Percentiles rank a stretch among this genome's conserved stretches.
These are phyloP conservation scores for Penicillium expansum DNA, from an alignment of 2,329 filamentous ascomycete species.

Conservation along the genomic window DNA sequence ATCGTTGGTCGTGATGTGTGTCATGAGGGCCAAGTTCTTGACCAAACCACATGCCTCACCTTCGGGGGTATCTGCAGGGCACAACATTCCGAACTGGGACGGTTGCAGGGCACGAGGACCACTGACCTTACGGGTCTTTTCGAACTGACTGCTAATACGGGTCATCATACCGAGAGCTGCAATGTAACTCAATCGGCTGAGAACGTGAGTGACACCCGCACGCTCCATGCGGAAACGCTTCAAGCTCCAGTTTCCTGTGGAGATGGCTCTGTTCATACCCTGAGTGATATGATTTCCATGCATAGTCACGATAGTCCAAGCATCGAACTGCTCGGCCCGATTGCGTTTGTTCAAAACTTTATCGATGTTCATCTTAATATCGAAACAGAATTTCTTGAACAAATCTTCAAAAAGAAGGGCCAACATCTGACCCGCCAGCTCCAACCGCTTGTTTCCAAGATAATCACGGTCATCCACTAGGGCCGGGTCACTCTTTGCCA, in stretches of 20 bases:
- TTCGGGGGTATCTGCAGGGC: slow-evolving; percentile 95
- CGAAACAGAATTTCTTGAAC: slow-evolving; percentile 90
- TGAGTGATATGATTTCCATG: slow-evolving; percentile 84
- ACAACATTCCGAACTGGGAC: slow-evolving; percentile 98
- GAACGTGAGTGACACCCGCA: slow-evolving; percentile 91
- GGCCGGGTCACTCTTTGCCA: slow-evolving; percentile 85
- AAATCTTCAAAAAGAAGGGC: slow-evolving; percentile 94
- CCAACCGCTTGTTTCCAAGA: slow-evolving; percentile 93
- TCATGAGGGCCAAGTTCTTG: slow-evolving; percentile 98
- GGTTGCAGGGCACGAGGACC: slow-evolving; percentile 94
- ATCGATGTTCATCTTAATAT: slow-evolving; percentile 90
- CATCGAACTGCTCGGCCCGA: slow-evolving; percentile 82
- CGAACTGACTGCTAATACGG: slow-evolving; percentile 94
- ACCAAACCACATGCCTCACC: slow-evolving; percentile 97
- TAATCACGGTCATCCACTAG: slow-evolving; percentile 96
- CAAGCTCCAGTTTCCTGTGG: slow-evolving; percentile 95
- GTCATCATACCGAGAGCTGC: slow-evolving; percentile 99
- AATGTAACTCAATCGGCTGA: slow-evolving; percentile 95
- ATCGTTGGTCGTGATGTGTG: slow-evolving; percentile 95
- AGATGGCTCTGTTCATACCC: slow-evolving; percentile 93
- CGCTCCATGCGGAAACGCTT: slow-evolving; percentile 99
- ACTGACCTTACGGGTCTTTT: slow-evolving; percentile 95
- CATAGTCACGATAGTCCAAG: slow-evolving; percentile 76
- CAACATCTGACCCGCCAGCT: slow-evolving; percentile 89
- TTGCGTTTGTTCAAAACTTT: slow-evolving; percentile 94